Base-by-base conservation (phyloP, 129 eudicot species). In the Heracleum sosnowskyi region DNA sequence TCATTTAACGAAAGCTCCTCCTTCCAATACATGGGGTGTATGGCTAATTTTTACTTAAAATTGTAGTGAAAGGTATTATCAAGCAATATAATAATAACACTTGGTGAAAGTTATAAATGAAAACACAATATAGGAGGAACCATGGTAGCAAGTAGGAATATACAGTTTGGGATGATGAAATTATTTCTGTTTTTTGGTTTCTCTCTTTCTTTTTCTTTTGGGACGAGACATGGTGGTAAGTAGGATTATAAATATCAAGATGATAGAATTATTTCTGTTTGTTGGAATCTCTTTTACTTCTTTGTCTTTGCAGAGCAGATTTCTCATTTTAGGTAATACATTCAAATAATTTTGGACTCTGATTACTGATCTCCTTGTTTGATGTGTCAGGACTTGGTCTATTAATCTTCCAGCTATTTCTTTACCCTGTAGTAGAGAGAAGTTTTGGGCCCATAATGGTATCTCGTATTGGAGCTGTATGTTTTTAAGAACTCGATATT, bases 401-500 rank as follows among this genome's bases (percentile, higher is more conserved):
- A 63, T 77, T 86, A 82, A 20, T 86, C 28, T 88, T 80, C 79
- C 92, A 88, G 80, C 83, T 88, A 16, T 73, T 79, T 74, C 35
- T 86, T 16, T 88, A 88, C 66, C 84, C 92, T 20, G 64, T 79
- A 64, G 72, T 82, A 2, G 92, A 86, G 81, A 81, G 78, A 36
- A 45, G 40, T 4, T 16, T 84, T 42, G 92, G 92, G 29, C 84
- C 92, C 20, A 49, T 86, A 60, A 36, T 51, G 77, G 75, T 88
- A 49, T 73, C 89, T 81, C 89, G 92, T 0, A 57, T 84, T 36
- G 83, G 85, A 64, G 89, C 89, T 45, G 91, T 85, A 85, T 62
- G 87, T 71, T 69, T 83, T 49, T 60, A 20, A 44, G 55, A 47
- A 62, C 53, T 45, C 4, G 16, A 71, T 53, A 24, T 11, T 71